Percentiles rank a stretch among this genome's conserved stretches.
phyloP scores from a whole-genome alignment of 2,329 filamentous ascomycete genomes.

The Chaetothyriales sp. region DNA sequence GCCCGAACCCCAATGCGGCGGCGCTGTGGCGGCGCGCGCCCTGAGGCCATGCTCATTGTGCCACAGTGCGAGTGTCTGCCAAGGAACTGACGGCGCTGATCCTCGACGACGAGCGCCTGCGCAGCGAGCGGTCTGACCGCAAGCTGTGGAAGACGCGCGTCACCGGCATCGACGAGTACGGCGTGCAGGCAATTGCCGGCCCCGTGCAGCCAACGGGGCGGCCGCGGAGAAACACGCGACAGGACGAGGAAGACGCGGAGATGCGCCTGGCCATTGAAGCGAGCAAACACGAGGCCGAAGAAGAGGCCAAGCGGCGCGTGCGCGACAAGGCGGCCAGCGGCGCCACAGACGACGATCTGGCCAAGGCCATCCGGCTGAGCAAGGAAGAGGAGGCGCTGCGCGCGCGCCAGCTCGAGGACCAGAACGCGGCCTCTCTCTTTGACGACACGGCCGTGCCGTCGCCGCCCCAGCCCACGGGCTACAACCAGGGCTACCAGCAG shows the following conservation, averaged over 20 bases:
- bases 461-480: slow-evolving; percentile 70
- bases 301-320: slow-evolving; percentile 63
- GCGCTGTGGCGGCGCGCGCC: no score
- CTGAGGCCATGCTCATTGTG: slow-evolving; percentile 1
- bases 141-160: slow-evolving; percentile 96
- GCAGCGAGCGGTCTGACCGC: slow-evolving; percentile 77
- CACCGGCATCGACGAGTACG: slow-evolving; percentile 77
- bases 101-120: slow-evolving; percentile 82
- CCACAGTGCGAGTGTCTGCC: slow-evolving; percentile 57
- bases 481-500: slow-evolving; percentile 96
- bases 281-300: slow-evolving; percentile 88
- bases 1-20: background rate
- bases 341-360: slow-evolving; percentile 79
- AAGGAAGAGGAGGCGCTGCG: slow-evolving; percentile 80
- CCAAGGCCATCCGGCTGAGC: slow-evolving; percentile 89
- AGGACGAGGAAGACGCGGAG: slow-evolving; percentile 76
- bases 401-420: slow-evolving; percentile 72
- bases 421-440: slow-evolving; percentile 75
- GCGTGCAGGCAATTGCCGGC: slow-evolving; percentile 32
- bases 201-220: slow-evolving; percentile 25
- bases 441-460: slow-evolving; percentile 56
- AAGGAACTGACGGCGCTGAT: slow-evolving; percentile 91
- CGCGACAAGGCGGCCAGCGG: slow-evolving; percentile 33
- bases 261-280: slow-evolving; percentile 71
- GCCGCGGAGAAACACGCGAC: slow-evolving; percentile 33